A percentile compares a stretch with the other conserved stretches of the same genome.
Evolutionary conservation across 768 basidiomycete genomes (phyloP).

Genomic region (Hypholoma sublateritium): DNA sequence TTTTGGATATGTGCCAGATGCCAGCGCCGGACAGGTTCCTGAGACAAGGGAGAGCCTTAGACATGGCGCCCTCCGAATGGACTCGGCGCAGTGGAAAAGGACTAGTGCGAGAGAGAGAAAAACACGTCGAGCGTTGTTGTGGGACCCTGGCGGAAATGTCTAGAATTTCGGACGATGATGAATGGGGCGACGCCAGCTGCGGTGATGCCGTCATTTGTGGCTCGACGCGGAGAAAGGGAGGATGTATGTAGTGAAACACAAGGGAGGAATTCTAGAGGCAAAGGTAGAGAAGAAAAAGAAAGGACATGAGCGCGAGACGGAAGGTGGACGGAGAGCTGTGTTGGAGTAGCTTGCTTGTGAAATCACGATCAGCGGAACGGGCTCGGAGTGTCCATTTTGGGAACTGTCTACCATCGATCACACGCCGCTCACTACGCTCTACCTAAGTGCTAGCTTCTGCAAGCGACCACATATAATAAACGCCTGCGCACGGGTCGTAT

Average conservation of each 20-base stretch:
- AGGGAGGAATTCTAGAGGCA: not conserved
- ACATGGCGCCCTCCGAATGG: constrained; percentile 2
- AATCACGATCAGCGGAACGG: constrained; percentile 21
- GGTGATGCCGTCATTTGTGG: not conserved
- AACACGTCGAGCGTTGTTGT: not conserved
- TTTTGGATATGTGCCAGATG: constrained; percentile 9
- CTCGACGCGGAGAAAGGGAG: not conserved
- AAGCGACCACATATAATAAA: constrained; percentile 89
- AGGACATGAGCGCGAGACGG: constrained; percentile 1
- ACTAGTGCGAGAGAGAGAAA: not conserved
- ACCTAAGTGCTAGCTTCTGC: constrained; percentile 27
- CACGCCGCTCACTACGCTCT: constrained; percentile 2
- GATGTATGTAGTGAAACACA: not conserved
- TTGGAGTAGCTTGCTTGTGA: constrained; percentile 13
- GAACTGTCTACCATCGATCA: constrained; percentile 14
- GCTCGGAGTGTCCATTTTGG: constrained; percentile 19
- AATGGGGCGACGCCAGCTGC: not conserved
- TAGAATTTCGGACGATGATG: constrained; percentile 1
- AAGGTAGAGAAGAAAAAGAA: constrained; percentile 4
- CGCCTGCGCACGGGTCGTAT: constrained; percentile 38
- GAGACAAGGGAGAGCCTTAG: constrained; percentile 7
- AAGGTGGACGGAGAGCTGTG: constrained; percentile 13
- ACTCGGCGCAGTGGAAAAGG: not conserved
- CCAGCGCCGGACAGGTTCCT: constrained; percentile 5
- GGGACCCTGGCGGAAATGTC: constrained; percentile 1